These are phyloP conservation scores for Tolypocladium inflatum DNA, from an alignment of 2,329 filamentous ascomycete species.

Conservation along the genomic window DNA sequence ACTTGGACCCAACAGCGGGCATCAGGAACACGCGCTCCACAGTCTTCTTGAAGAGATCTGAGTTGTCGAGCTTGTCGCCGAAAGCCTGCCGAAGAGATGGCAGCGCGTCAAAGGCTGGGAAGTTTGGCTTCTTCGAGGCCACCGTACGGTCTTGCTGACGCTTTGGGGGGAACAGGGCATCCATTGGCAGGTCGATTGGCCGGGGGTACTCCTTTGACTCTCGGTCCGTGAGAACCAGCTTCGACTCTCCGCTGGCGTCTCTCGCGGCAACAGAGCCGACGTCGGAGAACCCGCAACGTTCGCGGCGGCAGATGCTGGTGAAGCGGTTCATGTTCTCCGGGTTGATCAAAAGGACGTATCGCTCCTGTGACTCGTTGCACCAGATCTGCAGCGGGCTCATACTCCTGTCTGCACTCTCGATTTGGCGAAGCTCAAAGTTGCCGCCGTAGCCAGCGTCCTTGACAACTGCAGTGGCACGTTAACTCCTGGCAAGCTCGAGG, in stretches of 20 bases:
- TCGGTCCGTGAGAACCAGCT: conserved; percentile 71
- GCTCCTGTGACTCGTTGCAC: conserved; percentile 95
- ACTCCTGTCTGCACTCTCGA: conserved; percentile 80
- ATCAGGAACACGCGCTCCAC: conserved; percentile 73
- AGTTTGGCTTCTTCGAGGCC: conserved; percentile 54
- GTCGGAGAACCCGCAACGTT: conserved; percentile 86
- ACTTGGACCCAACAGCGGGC: conserved; percentile 91
- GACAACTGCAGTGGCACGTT: conserved; percentile 41
- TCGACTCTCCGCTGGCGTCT: conserved; percentile 54
- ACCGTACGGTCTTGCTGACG: conserved; percentile 73
- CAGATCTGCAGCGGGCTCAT: conserved; percentile 97
- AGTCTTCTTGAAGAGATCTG: conserved; percentile 51
- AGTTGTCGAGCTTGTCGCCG: conserved; percentile 40
- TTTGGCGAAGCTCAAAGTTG: conserved; percentile 85
- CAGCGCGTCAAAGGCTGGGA: conserved; percentile 63
- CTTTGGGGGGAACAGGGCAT: conserved; percentile 77
- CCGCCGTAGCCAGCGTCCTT: conserved; percentile 88
- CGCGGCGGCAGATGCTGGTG: conserved; percentile 59
- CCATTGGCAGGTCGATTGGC: conserved; percentile 85
- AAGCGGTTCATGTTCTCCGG: conserved; percentile 72
- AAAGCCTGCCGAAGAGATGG: conserved; percentile 57
- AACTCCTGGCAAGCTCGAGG: background rate
- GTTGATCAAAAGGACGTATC: conserved; percentile 87
- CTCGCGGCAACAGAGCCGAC: conserved; percentile 67
- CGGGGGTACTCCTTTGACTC: conserved; percentile 65